Evolutionary conservation across 2,329 filamentous ascomycete species (phyloP).

Genomic region (Cytospora piceicola): DNA sequence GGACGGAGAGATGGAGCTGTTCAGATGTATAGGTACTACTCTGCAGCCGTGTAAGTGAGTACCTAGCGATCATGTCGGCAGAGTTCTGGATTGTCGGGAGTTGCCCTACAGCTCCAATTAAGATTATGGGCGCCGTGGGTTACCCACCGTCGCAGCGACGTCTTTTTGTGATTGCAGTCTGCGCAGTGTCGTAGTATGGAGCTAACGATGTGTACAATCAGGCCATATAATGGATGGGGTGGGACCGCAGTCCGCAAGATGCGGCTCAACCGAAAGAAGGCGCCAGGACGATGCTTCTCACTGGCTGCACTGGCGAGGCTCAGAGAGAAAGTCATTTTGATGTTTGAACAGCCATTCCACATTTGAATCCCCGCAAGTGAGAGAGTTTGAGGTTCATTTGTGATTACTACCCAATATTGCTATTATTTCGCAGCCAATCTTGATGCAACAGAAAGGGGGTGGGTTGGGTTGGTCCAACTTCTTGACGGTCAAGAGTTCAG

Average conservation of each 20-base stretch:
- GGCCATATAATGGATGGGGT: neutral
- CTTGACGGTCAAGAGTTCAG: constrained; percentile 1
- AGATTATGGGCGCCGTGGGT: neutral
- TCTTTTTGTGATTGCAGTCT: neutral
- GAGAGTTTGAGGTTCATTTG: too few species aligned
- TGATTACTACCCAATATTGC: too few species aligned
- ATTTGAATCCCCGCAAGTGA: neutral
- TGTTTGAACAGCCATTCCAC: neutral
- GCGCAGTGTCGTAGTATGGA: neutral
- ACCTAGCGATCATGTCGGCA: neutral
- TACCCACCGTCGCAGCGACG: neutral
- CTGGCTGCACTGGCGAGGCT: neutral
- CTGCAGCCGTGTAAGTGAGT: neutral
- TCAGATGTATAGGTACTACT: too few species aligned
- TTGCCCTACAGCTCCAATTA: neutral
- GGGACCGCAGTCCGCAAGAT: neutral
- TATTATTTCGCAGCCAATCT: neutral
- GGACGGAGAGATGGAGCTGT: neutral
- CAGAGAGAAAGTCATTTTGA: neutral
- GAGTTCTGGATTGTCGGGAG: neutral
- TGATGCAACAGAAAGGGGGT: constrained; percentile 21
- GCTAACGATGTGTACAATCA: neutral
- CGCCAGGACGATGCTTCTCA: neutral
- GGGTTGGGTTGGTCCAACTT: neutral
- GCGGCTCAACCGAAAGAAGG: neutral